A percentile compares a stretch with the other conserved stretches of the same genome.
These are phyloP conservation scores for Colletotrichum somersetense DNA, from an alignment of 2,329 filamentous ascomycete genomes.

Conservation along the genomic window DNA sequence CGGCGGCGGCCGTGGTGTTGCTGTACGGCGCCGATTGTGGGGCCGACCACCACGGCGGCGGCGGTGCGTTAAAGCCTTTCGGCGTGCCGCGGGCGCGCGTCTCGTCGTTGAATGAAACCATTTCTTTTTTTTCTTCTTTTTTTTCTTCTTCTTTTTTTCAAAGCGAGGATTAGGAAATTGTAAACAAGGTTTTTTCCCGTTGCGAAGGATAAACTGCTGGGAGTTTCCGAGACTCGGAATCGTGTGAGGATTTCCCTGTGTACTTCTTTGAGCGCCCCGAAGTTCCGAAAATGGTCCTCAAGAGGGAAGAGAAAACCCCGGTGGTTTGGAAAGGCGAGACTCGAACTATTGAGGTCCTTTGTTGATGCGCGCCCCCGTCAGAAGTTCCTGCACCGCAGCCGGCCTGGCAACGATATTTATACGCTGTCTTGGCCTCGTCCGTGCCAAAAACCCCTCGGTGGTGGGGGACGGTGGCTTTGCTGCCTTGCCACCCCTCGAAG, in stretches of 20 bases:
- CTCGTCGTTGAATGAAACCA: conserved; percentile 10
- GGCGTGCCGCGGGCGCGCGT: background rate
- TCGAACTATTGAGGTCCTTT: too few relatives aligned
- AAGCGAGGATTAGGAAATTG: too few relatives aligned
- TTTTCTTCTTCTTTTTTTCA: too few relatives aligned
- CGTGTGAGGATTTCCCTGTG: background rate
- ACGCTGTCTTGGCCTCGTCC: background rate
- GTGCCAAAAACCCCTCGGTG: background rate
- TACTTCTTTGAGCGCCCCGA: background rate
- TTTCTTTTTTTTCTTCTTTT: background rate
- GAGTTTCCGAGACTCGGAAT: background rate
- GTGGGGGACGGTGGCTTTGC: background rate
- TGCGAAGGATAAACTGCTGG: too few relatives aligned
- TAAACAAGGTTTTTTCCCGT: too few relatives aligned
- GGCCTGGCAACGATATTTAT: background rate
- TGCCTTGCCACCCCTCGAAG: conserved; percentile 6
- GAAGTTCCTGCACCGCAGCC: too few relatives aligned
- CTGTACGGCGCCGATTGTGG: conserved; percentile 19
- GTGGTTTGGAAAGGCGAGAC: too few relatives aligned
- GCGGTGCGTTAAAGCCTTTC: background rate
- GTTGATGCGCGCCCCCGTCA: too few relatives aligned
- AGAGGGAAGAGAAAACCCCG: background rate
- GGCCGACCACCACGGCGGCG: background rate
- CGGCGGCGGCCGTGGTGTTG: background rate
- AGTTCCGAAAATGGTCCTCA: rapidly evolving